Evolutionary conservation across 2,329 filamentous ascomycete species (phyloP).

Genomic region (Colletotrichum phormii): DNA sequence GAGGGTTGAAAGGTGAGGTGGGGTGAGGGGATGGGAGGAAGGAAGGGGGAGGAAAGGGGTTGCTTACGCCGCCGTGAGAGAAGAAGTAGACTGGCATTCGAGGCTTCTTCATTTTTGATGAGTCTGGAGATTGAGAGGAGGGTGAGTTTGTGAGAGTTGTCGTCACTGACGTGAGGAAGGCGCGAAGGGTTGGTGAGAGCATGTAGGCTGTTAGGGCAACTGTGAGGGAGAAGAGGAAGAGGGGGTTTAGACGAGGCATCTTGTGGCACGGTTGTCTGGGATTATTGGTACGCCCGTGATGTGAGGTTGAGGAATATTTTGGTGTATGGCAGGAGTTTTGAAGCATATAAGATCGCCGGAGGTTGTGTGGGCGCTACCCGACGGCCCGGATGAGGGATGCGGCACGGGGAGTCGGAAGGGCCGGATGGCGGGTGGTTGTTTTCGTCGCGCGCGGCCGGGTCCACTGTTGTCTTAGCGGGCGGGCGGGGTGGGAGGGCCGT

Average conservation of each 20-base stretch:
- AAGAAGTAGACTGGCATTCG: constrained; percentile 60
- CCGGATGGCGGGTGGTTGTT: constrained; percentile 9
- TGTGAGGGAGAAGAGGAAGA: constrained; percentile 9
- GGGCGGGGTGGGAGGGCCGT: neutral
- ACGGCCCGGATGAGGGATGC: constrained; percentile 3
- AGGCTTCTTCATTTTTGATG: neutral
- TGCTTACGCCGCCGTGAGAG: constrained; percentile 61
- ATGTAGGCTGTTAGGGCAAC: constrained; percentile 6
- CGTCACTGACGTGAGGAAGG: neutral
- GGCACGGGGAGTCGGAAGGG: neutral
- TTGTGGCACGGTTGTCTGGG: neutral
- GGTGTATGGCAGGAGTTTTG: too few relatives aligned
- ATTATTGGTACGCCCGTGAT: neutral
- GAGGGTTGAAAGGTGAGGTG: neutral
- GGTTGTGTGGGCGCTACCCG: neutral
- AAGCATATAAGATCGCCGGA: neutral
- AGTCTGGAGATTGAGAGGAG: neutral
- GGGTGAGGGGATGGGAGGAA: neutral
- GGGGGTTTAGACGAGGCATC: constrained; percentile 17
- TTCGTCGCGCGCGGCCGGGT: constrained; percentile 34
- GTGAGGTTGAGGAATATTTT: neutral
- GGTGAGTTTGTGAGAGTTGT: neutral
- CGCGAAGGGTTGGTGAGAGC: constrained; percentile 10
- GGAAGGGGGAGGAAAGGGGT: neutral
- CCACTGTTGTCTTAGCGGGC: constrained; percentile 3